phyloP scores from a whole-genome alignment of 768 basidiomycete genomes.

The Amanita exitialis region DNA sequence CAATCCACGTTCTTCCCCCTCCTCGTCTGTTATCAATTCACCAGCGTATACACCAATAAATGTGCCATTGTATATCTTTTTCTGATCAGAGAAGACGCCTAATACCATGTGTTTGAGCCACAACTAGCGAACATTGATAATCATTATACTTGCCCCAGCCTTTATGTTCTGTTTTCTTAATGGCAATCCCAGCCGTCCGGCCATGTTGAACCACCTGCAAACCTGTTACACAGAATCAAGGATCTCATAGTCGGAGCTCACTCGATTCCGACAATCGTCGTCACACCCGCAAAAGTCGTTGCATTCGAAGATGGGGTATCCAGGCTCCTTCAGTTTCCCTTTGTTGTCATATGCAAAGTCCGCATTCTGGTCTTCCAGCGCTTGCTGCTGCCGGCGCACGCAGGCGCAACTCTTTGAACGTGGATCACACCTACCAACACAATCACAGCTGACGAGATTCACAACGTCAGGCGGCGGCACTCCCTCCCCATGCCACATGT shows the following conservation, averaged over 20 bases:
- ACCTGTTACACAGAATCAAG: background rate
- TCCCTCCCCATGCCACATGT: constrained; percentile 61
- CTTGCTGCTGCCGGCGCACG: constrained; percentile 41
- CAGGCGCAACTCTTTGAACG: constrained; percentile 68
- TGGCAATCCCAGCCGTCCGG: constrained; percentile 47
- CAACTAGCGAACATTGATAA: background rate
- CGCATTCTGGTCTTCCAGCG: constrained; percentile 18
- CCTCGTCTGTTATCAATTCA: constrained; percentile 63
- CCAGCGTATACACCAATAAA: constrained; percentile 84
- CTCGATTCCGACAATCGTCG: constrained; percentile 69
- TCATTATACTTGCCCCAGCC: constrained; percentile 64
- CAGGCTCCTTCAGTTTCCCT: constrained; percentile 38
- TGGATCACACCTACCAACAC: constrained; percentile 68
- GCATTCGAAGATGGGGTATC: constrained; percentile 77
- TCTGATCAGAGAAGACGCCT: constrained; percentile 66
- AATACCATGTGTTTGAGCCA: background rate
- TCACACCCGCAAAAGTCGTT: constrained; percentile 75
- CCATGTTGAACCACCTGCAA: constrained; percentile 80
- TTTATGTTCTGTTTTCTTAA: constrained; percentile 64
- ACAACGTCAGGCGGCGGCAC: constrained; percentile 57
- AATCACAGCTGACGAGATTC: constrained; percentile 59
- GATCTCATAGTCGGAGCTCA: background rate
- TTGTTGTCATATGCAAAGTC: constrained; percentile 66
- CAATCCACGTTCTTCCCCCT: constrained; percentile 59
- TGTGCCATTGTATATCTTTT: constrained; percentile 55